Evolutionary conservation across 2,329 filamentous ascomycete genomes (phyloP), one percentile per base, ranked within the genome.

Genomic region (Teratosphaeria gauchensis): DNA sequence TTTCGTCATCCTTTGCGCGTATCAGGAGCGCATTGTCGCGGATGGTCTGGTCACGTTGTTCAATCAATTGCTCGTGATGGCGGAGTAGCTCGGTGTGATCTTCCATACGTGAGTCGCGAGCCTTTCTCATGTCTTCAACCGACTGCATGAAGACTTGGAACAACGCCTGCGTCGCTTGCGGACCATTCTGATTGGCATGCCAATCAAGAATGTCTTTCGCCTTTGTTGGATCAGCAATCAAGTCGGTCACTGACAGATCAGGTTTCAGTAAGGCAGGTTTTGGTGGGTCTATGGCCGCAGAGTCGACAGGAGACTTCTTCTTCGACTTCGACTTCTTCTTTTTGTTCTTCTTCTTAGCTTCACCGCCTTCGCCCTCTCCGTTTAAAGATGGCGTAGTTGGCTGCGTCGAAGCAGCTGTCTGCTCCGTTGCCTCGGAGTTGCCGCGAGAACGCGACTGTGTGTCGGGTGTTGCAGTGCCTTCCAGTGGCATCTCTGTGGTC

Each of bases 1-100:
- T 88, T 74, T 97, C 92, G 67, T 96, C 92, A n/a, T 92, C 89
- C 67, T 86, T 82, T 58, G 94, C 89, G 16, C 86, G 88, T 68
- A 89, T 78, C 71, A 87, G 86, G 58, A 83, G 82, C 30, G 83
- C 82, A 4, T 96, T 77, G 14, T 80, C 81, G 57, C 89, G 84
- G 56, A 96, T 91, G 46, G 85, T 84, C 1, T 79, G 78, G 63
- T 92, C 86, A 68, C 90, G 92, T 46, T 83, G 77, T n/a, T 70
- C 64, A 14, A 71, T 69, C 8, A 62, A 56, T 51, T 63, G 60
- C 46, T 69, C 66, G 35, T 66, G 66, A 42, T 68, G 62, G n/a
- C 55, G 56, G 19, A 64, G 53, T 8, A 62, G 52, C 16, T 62
- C 62, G 8, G 66, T 61, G 51, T 60, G 59, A 24, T 64, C 63